Base-by-base conservation (phyloP, 2,329 filamentous ascomycete genomes). In the Apiospora phragmitis region DNA sequence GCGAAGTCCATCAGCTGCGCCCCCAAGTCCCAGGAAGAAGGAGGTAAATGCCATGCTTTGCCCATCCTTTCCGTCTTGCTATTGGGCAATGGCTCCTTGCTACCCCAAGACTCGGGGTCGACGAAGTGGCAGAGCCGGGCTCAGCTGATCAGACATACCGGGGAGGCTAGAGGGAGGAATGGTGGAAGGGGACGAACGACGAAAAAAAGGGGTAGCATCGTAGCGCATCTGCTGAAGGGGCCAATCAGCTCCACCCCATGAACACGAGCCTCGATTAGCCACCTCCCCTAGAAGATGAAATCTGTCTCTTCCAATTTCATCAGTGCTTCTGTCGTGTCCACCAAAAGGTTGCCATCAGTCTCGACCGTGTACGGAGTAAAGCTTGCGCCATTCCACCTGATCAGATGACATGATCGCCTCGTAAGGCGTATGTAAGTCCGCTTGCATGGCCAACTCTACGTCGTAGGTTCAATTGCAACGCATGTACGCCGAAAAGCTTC, bases 191-290 rank as follows among this genome's bases (percentile, higher is more conserved):
- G 21, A 26, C 29, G 51, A 18, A 21, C 16, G 29, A 21, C 11
- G 21, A n/a, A 45, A 67, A 67, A 67, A 67, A 24, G 65, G 65
- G 65, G 65, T 67, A 47, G 41, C 45, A 67, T 62, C 32, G 55
- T 62, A 62, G 55, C 55, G 65, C 42, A 67, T 67, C 42, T 45
- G n/a, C 65, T 47, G 32, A 29, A 21, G 11, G 65, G 35, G 24
- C 65, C 65, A 67, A 67, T 67, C 65, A 67, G 5, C 42, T 35
- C 42, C 65, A 47, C 26, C 26, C 65, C 14, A n/a, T 43, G 16
- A 67, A 67, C 65, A 67, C 65, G 65, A 67, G 65, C 65, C 42
- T 62, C 32, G 55, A 62, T 62, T 62, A 62, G 55, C 55, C 55
- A 62, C 55, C 55, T 55, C 49, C 26, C 26, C 12, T 32, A 4